Base-by-base conservation (phyloP, 306 rosid genomes). In the Argentina anserina region DNA sequence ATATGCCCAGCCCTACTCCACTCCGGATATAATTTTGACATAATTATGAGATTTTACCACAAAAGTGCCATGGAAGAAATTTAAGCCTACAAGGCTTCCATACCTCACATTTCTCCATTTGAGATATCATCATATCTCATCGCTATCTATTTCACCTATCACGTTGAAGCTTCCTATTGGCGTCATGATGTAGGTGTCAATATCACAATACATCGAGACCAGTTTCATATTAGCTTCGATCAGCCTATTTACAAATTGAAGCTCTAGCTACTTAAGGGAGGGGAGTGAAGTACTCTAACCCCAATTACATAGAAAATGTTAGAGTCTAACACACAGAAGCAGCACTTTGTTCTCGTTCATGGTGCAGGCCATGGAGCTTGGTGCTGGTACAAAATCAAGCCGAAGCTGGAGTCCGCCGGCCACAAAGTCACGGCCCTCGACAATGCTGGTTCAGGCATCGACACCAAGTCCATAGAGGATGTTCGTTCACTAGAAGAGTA, bases 291-390 rank as follows among this genome's bases (percentile, higher is more conserved):
- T 11, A 46, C 46, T 29, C 55, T 36, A 3, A 56, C 49, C n/a
- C 25, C 29, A 36, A 5, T 8, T 5, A 14, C 21, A 33, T n/a
- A n/a, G 45, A 34, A 49, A 53, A 70, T 70, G 65, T 34, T 65
- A 53, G 65, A 36, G 9, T 7, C 15, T 8, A 9, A 56, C 23
- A 14, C 55, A 2, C 25, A 39, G 49, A 69, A 82, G 39, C n/a
- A n/a, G n/a, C 94, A 87, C 76, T 88, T 85, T 76, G 87, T 91
- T 15, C 52, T 91, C 20, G 89, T 92, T 18, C 98, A 92, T 43
- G 97, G 95, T 5, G 87, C 88, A 9, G 76, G 95, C 76, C 86
- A 88, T 63, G 97, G 97, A 0, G 91, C 91, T 9, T 92, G 97
- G 97, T 2, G 78, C 31, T 89, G 92, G 96, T 84, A 86, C 84